Conservation (phyloP, 2,329 filamentous ascomycete species). For the Fusarium brachygibbosum region DNA sequence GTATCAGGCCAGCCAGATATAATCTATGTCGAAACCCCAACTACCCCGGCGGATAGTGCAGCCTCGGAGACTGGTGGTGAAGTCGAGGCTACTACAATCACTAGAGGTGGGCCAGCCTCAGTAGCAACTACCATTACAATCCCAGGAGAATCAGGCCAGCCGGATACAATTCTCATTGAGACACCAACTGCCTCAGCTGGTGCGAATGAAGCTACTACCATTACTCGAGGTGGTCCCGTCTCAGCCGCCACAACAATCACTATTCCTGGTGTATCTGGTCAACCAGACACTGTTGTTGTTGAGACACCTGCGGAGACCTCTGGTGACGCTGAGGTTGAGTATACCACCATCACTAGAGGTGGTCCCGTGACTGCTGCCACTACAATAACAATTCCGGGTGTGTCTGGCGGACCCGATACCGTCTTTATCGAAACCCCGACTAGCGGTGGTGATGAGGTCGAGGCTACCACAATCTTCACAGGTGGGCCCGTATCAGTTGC, state of each 20-base stretch:
- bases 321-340: neutral
- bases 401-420: constrained; percentile 5
- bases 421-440: constrained; percentile 16
- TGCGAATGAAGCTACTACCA: neutral
- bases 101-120: neutral
- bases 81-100: neutral
- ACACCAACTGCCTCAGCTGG: neutral
- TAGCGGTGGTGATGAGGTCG: rapidly evolving
- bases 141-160: neutral
- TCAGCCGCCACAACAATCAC: neutral
- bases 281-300: constrained; percentile 3
- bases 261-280: neutral
- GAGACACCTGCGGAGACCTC: constrained; percentile 5
- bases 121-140: neutral
- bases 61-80: neutral
- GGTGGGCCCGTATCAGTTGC: constrained; percentile 1
- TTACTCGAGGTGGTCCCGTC: neutral
- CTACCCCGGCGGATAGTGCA: neutral
- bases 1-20: neutral
- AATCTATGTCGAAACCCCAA: neutral
- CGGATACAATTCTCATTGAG: neutral
- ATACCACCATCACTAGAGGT: neutral
- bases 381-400: neutral
- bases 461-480: neutral
- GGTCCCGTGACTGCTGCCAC: neutral